phyloP scores from a whole-genome alignment of 441 rosid species.

The Sinapis alba region DNA sequence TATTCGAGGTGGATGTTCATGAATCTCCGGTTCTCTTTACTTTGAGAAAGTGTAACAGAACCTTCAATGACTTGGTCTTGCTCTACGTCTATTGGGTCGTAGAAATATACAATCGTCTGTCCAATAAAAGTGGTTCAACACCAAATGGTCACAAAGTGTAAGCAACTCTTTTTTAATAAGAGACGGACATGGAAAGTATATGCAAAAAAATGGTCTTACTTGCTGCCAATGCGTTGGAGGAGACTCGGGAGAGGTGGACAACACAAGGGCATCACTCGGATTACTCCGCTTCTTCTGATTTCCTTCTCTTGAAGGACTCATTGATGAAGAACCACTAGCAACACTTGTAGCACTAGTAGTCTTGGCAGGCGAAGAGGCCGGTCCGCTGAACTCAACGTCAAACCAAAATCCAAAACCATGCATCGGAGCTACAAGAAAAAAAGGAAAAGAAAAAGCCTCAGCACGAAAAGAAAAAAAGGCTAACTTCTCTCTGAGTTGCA shows the following conservation, averaged over 20 bases:
- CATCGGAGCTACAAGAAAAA: conserved; percentile 68
- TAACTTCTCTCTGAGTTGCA: conserved; percentile 16
- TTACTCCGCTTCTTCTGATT: conserved; percentile 69
- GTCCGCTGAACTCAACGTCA: conserved; percentile 82
- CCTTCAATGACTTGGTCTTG: conserved; percentile 93
- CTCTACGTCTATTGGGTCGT: conserved; percentile 88
- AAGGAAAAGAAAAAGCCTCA: conserved; percentile 21
- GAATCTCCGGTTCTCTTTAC: conserved; percentile 87
- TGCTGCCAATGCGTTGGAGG: conserved; percentile 99
- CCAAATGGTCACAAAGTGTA: no score
- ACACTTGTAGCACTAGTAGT: conserved; percentile 34
- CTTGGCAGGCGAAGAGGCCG: conserved; percentile 50
- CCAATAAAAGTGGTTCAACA: conserved; percentile 35
- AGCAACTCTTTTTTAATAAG: no score
- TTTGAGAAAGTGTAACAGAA: conserved; percentile 76
- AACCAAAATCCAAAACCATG: conserved; percentile 99
- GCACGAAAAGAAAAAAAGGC: conserved; percentile 10
- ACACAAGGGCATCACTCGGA: conserved; percentile 71
- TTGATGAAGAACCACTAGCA: conserved; percentile 44
- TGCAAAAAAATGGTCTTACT: conserved; percentile 48
- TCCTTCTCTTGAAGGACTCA: conserved; percentile 50
- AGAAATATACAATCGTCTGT: conserved; percentile 92
- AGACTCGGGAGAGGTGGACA: conserved; percentile 95
- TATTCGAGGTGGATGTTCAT: conserved; percentile 95
- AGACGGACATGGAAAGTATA: background rate